Evolutionary conservation across 345 rosid species (phyloP).

Genomic region (Eucalyptus urophylla): DNA sequence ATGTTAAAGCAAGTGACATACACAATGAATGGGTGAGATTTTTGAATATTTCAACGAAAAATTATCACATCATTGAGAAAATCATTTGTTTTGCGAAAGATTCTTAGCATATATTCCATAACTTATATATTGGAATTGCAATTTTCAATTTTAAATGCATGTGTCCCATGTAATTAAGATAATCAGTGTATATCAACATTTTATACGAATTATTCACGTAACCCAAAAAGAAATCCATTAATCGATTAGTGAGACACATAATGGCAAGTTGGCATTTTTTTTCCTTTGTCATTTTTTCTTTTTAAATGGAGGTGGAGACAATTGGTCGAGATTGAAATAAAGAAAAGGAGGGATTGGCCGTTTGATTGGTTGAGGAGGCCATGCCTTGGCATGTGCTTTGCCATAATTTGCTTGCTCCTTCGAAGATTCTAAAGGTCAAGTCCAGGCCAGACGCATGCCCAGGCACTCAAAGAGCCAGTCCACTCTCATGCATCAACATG

Average conservation of each 20-base stretch:
- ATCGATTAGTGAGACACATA: background rate
- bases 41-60: background rate
- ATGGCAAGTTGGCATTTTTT: background rate
- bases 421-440: background rate
- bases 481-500: background rate
- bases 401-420: background rate
- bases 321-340: background rate
- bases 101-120: background rate
- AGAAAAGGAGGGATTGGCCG: background rate
- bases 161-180: background rate
- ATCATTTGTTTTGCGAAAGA: background rate
- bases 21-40: background rate
- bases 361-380: background rate
- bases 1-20: background rate
- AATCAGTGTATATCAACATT: background rate
- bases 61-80: too few species aligned
- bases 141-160: background rate
- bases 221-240: background rate
- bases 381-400: background rate
- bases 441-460: background rate
- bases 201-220: background rate
- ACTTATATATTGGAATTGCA: background rate
- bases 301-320: background rate
- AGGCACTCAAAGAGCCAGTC: background rate
- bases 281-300: background rate